phyloP scores from a whole-genome alignment of 169 alveolate genomes.

The Plasmodium reichenowi region DNA sequence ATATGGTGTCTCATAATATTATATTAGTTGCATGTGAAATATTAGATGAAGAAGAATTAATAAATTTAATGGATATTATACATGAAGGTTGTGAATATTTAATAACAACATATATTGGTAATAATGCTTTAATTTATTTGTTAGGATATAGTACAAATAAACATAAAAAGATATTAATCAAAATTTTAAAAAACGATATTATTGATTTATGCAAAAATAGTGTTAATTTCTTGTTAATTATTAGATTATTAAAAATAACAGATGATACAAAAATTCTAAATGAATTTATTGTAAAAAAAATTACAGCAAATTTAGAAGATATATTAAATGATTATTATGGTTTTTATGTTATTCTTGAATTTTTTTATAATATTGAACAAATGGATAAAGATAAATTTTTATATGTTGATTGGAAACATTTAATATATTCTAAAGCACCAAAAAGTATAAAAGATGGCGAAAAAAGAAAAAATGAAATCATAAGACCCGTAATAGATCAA shows the following conservation, averaged over 20 bases:
- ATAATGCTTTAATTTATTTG: constrained; percentile 59
- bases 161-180: constrained; percentile 71
- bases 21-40: constrained; percentile 29
- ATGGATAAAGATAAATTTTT: constrained; percentile 35
- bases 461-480: constrained; percentile 67
- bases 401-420: constrained; percentile 46
- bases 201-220: constrained; percentile 65
- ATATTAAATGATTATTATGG: constrained; percentile 70
- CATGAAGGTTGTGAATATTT: constrained; percentile 77
- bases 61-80: constrained; percentile 47
- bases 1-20: constrained; percentile 52
- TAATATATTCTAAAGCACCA: constrained; percentile 33
- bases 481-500: constrained; percentile 31
- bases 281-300: constrained; percentile 58
- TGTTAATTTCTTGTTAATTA: constrained; percentile 54
- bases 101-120: constrained; percentile 57
- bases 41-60: constrained; percentile 35
- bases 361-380: constrained; percentile 47
- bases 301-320: constrained; percentile 40
- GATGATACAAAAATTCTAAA: constrained; percentile 70
- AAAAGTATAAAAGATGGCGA: constrained; percentile 50
- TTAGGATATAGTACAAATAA: constrained; percentile 72
- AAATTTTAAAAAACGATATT: constrained; percentile 53
- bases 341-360: constrained; percentile 65
- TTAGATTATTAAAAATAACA: constrained; percentile 66